Evolutionary conservation across 2,329 filamentous ascomycete genomes (phyloP), one percentile per base, ranked within the genome.

Genomic region (Pseudocercospora eumusae): DNA sequence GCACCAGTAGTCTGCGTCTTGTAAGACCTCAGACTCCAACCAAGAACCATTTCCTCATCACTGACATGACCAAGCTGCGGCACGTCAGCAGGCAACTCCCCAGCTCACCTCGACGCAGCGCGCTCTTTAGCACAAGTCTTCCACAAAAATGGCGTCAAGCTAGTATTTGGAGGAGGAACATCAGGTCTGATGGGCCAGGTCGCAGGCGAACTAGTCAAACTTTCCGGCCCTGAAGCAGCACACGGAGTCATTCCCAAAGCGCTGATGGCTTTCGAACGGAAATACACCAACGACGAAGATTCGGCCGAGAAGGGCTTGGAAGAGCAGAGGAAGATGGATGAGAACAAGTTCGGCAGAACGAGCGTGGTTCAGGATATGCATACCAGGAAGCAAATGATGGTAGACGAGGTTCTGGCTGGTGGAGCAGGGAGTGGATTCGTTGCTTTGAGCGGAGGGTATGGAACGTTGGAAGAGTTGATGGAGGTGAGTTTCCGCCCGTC

Each of bases 331-430:
- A 79, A 89, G 10, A 86, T 88, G 55, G 85, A 88, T 63, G 82
- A 87, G 73, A 71, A 77, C 3, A 77, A 86, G 5, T 98, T 91
- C 74, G 95, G 95, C 4, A 81, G 83, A 49, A 97, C 92, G n/a
- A 97, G 92, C 0, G 86, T 97, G 9, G 95, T 98, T 33, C 83
- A 86, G 68, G 92, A 97, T 75, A 99, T 98, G 95, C 95, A 99
- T 79, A 93, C 91, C 50, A 87, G 95, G 67, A 99, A 99, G 82
- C 86, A 89, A 69, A 83, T 93, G 79, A 98, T 99, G 95, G 93
- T 92, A 8, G 83, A 87, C 70, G 90, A 93, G 75, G 92, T 98
- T 15, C 84, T 96, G 23, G 83, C 85, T 18, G 92, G 92, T 25
- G 93, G 90, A 0, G 86, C 88, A 0, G 93, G 93, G 0, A 89